These are phyloP conservation scores for Fusarium guadeloupense DNA, from an alignment of 2,329 filamentous ascomycete species.

Conservation along the genomic window DNA sequence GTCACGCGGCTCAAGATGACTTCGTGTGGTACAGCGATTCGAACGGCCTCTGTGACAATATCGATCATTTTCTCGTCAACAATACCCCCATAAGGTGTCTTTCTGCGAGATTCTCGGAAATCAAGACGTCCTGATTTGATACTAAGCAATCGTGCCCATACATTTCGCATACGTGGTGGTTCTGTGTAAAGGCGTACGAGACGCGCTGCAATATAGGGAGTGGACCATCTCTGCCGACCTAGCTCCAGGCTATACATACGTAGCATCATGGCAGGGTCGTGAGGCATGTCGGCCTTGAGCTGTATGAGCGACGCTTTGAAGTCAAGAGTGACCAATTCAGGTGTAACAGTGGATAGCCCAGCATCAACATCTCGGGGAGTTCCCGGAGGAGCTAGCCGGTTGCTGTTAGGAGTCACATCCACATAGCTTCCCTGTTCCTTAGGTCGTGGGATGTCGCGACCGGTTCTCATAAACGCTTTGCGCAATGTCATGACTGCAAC, in stretches of 20 bases:
- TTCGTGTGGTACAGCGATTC: slow-evolving; percentile 89
- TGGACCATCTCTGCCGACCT: slow-evolving; percentile 86
- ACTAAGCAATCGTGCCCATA: slow-evolving; percentile 88
- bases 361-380: slow-evolving; percentile 47
- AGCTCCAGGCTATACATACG: slow-evolving; percentile 85
- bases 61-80: slow-evolving; percentile 85
- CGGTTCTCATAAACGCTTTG: slow-evolving; percentile 70
- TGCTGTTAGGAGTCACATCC: slow-evolving; percentile 35
- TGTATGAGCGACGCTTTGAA: slow-evolving; percentile 84
- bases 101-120: slow-evolving; percentile 78
- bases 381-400: slow-evolving; percentile 52
- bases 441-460: slow-evolving; percentile 51
- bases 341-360: slow-evolving; percentile 46
- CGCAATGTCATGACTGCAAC: slow-evolving; percentile 81
- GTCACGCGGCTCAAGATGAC: slow-evolving; percentile 88
- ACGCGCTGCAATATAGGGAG: slow-evolving; percentile 80
- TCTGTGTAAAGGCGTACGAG: slow-evolving; percentile 88
- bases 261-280: slow-evolving; percentile 90
- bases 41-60: slow-evolving; percentile 83
- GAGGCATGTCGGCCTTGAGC: slow-evolving; percentile 86
- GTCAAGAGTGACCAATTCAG: slow-evolving; percentile 82
- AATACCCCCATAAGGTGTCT: slow-evolving; percentile 65
- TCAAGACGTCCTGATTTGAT: slow-evolving; percentile 85
- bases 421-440: slow-evolving; percentile 45
- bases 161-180: slow-evolving; percentile 80